Conservation (phyloP, 345 rosid genomes). For the Salix exigua region DNA sequence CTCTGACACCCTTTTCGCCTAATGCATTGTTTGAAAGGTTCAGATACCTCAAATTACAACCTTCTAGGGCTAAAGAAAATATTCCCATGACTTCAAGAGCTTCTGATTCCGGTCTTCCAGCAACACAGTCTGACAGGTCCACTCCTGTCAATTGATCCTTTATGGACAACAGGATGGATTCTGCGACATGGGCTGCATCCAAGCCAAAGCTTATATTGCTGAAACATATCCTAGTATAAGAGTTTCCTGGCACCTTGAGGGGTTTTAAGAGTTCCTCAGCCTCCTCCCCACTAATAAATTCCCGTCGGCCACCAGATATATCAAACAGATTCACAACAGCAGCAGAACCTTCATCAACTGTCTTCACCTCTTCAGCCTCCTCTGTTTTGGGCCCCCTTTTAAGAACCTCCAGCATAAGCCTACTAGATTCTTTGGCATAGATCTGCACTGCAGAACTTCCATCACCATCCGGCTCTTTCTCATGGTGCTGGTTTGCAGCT, state of each 20-base stretch:
- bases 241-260: conserved; percentile 60
- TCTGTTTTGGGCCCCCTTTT: conserved; percentile 55
- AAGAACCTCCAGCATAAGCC: conserved; percentile 74
- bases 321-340: conserved; percentile 51
- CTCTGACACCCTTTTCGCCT: conserved; percentile 91
- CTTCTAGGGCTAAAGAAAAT: conserved; percentile 72
- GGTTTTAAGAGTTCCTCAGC: conserved; percentile 75
- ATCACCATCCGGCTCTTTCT: conserved; percentile 90
- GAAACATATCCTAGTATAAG: conserved; percentile 77
- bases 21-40: conserved; percentile 86
- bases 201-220: conserved; percentile 86
- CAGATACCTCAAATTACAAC: conserved; percentile 56
- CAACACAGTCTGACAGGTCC: conserved; percentile 85
- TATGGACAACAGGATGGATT: conserved; percentile 63
- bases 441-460: conserved; percentile 93
- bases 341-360: conserved; percentile 22
- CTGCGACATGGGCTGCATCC: conserved; percentile 76
- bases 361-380: conserved; percentile 30
- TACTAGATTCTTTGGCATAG: conserved; percentile 90
- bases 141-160: conserved; percentile 71
- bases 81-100: conserved; percentile 86
- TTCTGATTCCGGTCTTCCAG: conserved; percentile 84
- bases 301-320: conserved; percentile 67
- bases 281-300: conserved; percentile 74
- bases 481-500: conserved; percentile 64